Evolutionary conservation across 2,329 filamentous ascomycete species (phyloP), one percentile per base, ranked within the genome.

Genomic region (Neocucurbitaria cava): DNA sequence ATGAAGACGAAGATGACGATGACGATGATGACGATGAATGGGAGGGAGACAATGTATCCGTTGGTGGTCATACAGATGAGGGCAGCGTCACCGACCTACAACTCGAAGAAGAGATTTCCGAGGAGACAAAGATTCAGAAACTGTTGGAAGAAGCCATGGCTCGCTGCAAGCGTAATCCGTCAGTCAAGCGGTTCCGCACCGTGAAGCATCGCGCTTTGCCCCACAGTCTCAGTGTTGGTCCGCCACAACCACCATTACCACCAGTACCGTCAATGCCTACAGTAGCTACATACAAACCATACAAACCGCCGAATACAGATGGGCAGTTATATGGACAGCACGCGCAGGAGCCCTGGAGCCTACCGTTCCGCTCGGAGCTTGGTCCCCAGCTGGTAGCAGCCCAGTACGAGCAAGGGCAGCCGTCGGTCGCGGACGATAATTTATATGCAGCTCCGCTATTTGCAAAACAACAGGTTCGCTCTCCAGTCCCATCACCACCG

Each of bases 161-260:
- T 0, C 54, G 62, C 30, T 59, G 62, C 35, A 67, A 68, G 30
- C 64, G 65, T 11, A 62, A 66, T 23, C 61, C 63, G 3, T 65
- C 53, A 1, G 52, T 68, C 3, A 58, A 63, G 44, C 59, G 65
- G 3, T 66, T 62, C 24, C 43, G 52, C 10, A 63, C 63, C 1
- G 56, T 65, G 5, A 60, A 58, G 36, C 54, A 58, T 17, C 52
- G 40, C 13, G 39, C 41, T 9, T 18, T 52, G 20, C 56, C 52
- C 18, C 4, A 26, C 4, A 52, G 51, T 24, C 40, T 59, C 1
- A 49, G 48, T 8, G 38, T 17, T 31, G 50, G 50, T 1, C 9
- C 43, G n/a, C 45, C 38, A 38, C 39, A 40, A 33, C 54, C 36
- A 30, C 13, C 40, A 18, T 42, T 31, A 38, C 43, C 44, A 39